phyloP scores from a whole-genome alignment of 208 protist species.

The Leishmania amazonensis region DNA sequence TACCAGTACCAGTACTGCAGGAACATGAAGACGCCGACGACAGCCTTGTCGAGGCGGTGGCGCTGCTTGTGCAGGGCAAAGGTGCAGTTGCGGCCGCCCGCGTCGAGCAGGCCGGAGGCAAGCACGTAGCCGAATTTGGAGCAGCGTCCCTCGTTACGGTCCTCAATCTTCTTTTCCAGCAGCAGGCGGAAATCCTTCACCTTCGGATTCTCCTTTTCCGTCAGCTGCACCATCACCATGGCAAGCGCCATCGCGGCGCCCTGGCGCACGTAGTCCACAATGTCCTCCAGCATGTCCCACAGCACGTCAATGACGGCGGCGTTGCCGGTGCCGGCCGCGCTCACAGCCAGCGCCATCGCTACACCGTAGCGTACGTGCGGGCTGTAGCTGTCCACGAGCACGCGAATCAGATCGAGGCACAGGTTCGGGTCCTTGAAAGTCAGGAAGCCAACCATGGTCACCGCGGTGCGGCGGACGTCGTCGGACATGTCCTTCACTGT shows the following conservation, averaged over 20 bases:
- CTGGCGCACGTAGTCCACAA: conserved; percentile 98
- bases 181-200: conserved; percentile 89
- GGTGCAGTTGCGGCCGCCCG: conserved; percentile 97
- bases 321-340: conserved; percentile 96
- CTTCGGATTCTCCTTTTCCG: conserved; percentile 85
- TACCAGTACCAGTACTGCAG: conserved; percentile 99
- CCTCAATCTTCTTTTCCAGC: conserved; percentile 68
- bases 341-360: conserved; percentile 97
- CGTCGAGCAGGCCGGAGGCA: conserved; percentile 97
- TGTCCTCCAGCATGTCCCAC: conserved; percentile 94
- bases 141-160: conserved; percentile 96
- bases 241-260: conserved; percentile 96
- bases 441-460: conserved; percentile 98
- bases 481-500: conserved; percentile 98
- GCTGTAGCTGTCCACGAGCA: conserved; percentile 97
- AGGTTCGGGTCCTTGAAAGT: conserved; percentile 95
- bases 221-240: conserved; percentile 97
- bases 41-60: conserved; percentile 94
- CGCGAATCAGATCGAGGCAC: conserved; percentile 81
- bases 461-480: conserved; percentile 98
- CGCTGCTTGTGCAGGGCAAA: conserved; percentile 95
- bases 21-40: conserved; percentile 98
- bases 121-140: conserved; percentile 98
- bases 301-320: conserved; percentile 95
- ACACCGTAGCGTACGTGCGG: conserved; percentile 98